phyloP scores from a whole-genome alignment of 1,284 basidiomycete species.

The Moesziomyces sp. region DNA sequence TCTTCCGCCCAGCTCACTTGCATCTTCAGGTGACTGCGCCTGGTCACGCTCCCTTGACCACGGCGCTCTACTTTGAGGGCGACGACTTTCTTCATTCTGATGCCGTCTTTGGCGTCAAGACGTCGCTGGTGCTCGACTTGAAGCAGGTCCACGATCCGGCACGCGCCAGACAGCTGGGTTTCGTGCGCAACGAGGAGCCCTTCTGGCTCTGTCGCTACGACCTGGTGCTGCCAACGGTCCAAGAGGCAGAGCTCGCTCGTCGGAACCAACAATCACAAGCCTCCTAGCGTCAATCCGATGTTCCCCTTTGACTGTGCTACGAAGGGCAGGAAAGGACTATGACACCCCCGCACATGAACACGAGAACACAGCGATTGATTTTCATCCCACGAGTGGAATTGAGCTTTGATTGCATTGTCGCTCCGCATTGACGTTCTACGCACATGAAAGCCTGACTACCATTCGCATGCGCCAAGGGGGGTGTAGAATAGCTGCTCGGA shows the following conservation, averaged over 20 bases:
- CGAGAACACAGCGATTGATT: too few relatives aligned
- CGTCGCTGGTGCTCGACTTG: slow-evolving; percentile 60
- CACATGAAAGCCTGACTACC: too few relatives aligned
- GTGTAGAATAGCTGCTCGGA: background rate
- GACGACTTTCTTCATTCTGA: slow-evolving; percentile 78
- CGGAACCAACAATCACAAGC: background rate
- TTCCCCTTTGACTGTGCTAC: too few relatives aligned
- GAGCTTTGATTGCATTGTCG: too few relatives aligned
- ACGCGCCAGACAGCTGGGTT: slow-evolving; percentile 5
- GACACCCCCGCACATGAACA: too few relatives aligned
- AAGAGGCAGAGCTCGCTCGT: slow-evolving; percentile 7
- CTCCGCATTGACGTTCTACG: too few relatives aligned
- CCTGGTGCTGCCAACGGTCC: slow-evolving; percentile 2
- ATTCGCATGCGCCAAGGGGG: too few relatives aligned
- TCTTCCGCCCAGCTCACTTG: slow-evolving; percentile 78
- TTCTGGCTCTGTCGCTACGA: slow-evolving; percentile 11
- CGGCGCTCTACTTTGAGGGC: slow-evolving; percentile 79
- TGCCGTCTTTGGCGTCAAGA: slow-evolving; percentile 80
- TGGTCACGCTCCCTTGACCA: slow-evolving; percentile 79
- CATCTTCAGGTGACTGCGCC: slow-evolving; percentile 12
- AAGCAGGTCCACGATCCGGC: slow-evolving; percentile 12
- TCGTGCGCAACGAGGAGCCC: slow-evolving; percentile 5
- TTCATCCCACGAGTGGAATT: too few relatives aligned
- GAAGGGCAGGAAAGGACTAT: too few relatives aligned
- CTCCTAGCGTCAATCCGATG: background rate